Percentiles rank a stretch among this genome's conserved stretches.
Evolutionary conservation across 345 rosid species (phyloP).

Genomic region (Populus davidiana): DNA sequence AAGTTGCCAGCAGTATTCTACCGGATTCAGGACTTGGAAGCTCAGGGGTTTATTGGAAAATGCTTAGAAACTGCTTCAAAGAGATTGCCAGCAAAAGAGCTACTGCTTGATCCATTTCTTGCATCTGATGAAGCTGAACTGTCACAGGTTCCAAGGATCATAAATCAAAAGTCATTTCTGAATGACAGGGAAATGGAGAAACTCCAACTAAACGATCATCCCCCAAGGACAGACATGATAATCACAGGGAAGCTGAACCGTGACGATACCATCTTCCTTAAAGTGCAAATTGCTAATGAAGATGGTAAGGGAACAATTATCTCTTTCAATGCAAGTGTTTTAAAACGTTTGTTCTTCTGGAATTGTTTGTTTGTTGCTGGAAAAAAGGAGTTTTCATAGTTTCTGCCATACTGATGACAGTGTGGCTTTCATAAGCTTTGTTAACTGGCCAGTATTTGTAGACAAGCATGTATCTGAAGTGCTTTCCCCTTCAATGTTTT

Average conservation of each 20-base stretch:
- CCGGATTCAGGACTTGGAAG: constrained; percentile 55
- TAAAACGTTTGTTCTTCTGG: neutral
- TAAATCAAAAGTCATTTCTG: constrained; percentile 50
- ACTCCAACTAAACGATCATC: constrained; percentile 46
- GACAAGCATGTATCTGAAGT: neutral
- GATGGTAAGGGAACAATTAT: constrained; percentile 40
- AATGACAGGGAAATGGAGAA: constrained; percentile 49
- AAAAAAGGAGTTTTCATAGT: neutral
- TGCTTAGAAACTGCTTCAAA: constrained; percentile 62
- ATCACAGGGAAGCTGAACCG: constrained; percentile 64
- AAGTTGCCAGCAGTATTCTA: constrained; percentile 68
- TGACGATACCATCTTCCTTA: constrained; percentile 61
- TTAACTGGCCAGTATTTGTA: neutral
- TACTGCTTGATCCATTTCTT: constrained; percentile 63
- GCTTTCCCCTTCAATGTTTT: constrained; percentile 3
- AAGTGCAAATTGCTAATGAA: constrained; percentile 54
- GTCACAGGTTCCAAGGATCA: constrained; percentile 21
- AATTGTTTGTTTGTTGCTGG: neutral
- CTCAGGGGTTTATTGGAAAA: constrained; percentile 59
- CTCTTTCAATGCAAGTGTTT: neutral
- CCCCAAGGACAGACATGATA: constrained; percentile 51
- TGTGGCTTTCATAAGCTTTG: neutral
- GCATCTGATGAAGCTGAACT: constrained; percentile 39
- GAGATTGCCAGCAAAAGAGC: constrained; percentile 61
- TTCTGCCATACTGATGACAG: neutral